These are phyloP conservation scores for Datura wrightii DNA, from an alignment of 257 asterid genomes.

Conservation along the genomic window DNA sequence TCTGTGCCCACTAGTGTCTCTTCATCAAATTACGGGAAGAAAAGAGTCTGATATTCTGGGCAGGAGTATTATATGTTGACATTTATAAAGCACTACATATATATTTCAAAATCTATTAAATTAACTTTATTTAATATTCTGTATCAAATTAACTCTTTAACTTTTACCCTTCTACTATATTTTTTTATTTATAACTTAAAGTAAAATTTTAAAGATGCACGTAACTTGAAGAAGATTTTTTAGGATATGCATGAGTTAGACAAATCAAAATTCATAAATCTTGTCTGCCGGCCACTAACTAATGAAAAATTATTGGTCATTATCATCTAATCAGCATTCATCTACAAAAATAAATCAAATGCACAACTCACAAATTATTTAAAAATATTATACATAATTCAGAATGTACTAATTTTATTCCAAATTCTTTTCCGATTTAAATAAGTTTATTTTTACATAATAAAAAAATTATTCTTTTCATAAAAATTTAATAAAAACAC, in stretches of 20 bases:
- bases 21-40: not conserved
- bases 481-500: too few species aligned
- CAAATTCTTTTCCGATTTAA: too few species aligned
- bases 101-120: not conserved
- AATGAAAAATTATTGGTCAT: not conserved
- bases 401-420: too few species aligned
- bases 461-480: too few species aligned
- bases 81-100: not conserved
- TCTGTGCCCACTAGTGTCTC: conserved; percentile 1
- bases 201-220: not conserved
- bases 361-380: not conserved
- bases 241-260: not conserved
- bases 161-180: not conserved
- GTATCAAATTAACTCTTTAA: not conserved
- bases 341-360: not conserved
- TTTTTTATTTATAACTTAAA: not conserved
- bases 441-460: too few species aligned
- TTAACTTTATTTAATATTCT: not conserved
- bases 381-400: too few species aligned
- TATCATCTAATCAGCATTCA: not conserved
- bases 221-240: not conserved
- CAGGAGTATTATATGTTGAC: not conserved
- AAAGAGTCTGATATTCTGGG: not conserved
- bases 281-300: not conserved
- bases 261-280: conserved; percentile 5